A percentile compares a stretch with the other conserved stretches of the same genome.
These are phyloP conservation scores for Cymodocea nodosa DNA, from an alignment of 116 monocot species.

Conservation along the genomic window DNA sequence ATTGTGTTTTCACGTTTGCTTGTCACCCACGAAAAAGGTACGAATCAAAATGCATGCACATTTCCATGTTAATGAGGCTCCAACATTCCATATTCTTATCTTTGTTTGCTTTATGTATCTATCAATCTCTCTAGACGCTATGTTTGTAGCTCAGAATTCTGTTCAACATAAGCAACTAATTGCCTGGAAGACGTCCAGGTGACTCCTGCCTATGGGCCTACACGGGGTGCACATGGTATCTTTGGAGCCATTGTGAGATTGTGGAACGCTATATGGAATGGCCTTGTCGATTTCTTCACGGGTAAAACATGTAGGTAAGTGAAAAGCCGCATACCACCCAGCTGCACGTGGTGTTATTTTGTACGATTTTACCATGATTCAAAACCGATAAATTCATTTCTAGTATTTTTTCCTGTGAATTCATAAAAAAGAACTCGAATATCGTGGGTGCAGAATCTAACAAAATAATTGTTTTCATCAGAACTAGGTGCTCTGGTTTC, in stretches of 20 bases:
- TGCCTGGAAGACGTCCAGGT: conserved; percentile 22
- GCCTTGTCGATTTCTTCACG: conserved; percentile 66
- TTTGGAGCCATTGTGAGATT: conserved; percentile 36
- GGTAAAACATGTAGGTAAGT: conserved; percentile 78
- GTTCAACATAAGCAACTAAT: background rate
- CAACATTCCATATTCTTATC: no score
- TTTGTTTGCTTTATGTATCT: no score
- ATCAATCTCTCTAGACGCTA: no score
- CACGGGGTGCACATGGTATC: conserved; percentile 40
- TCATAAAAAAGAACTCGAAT: no score
- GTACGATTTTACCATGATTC: no score
- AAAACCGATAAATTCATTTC: background rate
- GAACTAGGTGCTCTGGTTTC: conserved; percentile 74
- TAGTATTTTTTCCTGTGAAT: background rate
- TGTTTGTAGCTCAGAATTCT: no score
- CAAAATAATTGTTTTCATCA: conserved; percentile 10
- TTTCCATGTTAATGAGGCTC: no score
- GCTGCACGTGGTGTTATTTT: no score
- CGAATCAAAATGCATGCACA: no score
- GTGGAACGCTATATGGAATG: conserved; percentile 36
- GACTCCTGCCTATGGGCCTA: conserved; percentile 21
- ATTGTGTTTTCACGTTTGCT: no score
- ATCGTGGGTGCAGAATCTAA: background rate
- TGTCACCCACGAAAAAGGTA: no score
- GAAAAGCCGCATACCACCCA: no score